Evolutionary conservation across 1,284 basidiomycete species (phyloP).

Genomic region (Irpex rosettiformis): DNA sequence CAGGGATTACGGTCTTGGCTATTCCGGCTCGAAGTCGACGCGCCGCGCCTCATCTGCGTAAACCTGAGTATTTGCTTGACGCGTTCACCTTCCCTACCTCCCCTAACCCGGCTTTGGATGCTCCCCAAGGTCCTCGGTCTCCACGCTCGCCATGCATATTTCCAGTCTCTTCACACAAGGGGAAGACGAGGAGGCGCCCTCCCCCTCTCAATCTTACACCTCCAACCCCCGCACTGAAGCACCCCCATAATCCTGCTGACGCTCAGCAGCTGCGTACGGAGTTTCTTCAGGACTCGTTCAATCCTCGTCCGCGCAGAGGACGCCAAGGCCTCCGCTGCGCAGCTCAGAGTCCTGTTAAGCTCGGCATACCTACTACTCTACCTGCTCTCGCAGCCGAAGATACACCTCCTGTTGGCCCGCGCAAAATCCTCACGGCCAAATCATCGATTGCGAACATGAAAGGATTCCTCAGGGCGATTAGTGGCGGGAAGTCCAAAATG

Average conservation of each 20-base stretch:
- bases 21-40: slow-evolving; percentile 30
- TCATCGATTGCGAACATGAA: slow-evolving; percentile 15
- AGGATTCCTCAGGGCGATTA: slow-evolving; percentile 15
- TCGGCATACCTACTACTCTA: too few species aligned
- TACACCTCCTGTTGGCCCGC: not conserved
- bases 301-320: slow-evolving; percentile 16
- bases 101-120: slow-evolving; percentile 1
- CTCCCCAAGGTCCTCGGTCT: slow-evolving; percentile 6
- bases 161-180: slow-evolving; percentile 6
- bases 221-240: slow-evolving; percentile 25
- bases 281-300: slow-evolving; percentile 29
- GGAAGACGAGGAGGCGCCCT: slow-evolving; percentile 25
- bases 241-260: slow-evolving; percentile 28
- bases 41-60: slow-evolving; percentile 30
- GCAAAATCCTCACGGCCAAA: slow-evolving; percentile 6
- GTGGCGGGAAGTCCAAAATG: slow-evolving; percentile 13
- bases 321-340: not conserved
- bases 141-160: slow-evolving; percentile 7
- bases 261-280: slow-evolving; percentile 22
- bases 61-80: slow-evolving; percentile 31
- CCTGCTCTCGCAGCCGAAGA: not conserved
- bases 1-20: slow-evolving; percentile 30
- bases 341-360: not conserved
- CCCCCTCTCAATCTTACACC: slow-evolving; percentile 27
- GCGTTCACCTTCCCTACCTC: slow-evolving; percentile 26